Evolutionary conservation across 257 asterid species (phyloP), one percentile per base, ranked within the genome.

Genomic region (Forsythia viridissima): DNA sequence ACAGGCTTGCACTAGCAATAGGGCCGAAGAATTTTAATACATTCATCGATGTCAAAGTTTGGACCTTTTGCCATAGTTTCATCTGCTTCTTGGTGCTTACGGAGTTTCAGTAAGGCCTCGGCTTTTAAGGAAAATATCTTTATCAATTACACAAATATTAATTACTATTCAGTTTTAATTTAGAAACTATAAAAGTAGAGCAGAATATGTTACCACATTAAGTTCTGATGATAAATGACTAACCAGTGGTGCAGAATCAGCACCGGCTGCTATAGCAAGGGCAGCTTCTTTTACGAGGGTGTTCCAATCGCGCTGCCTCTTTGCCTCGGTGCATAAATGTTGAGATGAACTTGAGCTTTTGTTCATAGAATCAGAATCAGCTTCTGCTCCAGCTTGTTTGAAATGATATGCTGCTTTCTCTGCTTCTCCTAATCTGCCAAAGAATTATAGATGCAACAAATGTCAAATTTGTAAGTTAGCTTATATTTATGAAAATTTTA

Each of bases 171-270:
- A 42, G 74, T 63, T 82, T 3, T 5, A 43, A 72, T 36, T 30
- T 18, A 73, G 10, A 41, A 2, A 11, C n/a, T 11, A 59, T 11
- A 5, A 59, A 20, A 42, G 18, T 20, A 16, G 38, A 63, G 16
- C 40, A 65, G 34, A 40, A 8, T 8, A 5, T 38, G n/a, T 13
- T 71, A 24, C 52, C 7, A 38, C 6, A 52, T 24, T 48, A 13
- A n/a, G n/a, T 55, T 72, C 38, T 37, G 0, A 18, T 12, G 34
- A 55, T 52, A 57, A 59, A 57, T 48, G 51, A 63, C 67, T 70
- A 78, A 93, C 97, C 97, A 86, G 83, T 55, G 97, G 92, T 38
- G 97, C 97, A 83, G 97, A 91, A 88, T 93, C 97, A 57, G 97
- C 97, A 8, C 93, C 95, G 0, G 90, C 91, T 43, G 88, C 82